These are phyloP conservation scores for Amanita thiersii DNA, from an alignment of 768 basidiomycete species.

Conservation along the genomic window DNA sequence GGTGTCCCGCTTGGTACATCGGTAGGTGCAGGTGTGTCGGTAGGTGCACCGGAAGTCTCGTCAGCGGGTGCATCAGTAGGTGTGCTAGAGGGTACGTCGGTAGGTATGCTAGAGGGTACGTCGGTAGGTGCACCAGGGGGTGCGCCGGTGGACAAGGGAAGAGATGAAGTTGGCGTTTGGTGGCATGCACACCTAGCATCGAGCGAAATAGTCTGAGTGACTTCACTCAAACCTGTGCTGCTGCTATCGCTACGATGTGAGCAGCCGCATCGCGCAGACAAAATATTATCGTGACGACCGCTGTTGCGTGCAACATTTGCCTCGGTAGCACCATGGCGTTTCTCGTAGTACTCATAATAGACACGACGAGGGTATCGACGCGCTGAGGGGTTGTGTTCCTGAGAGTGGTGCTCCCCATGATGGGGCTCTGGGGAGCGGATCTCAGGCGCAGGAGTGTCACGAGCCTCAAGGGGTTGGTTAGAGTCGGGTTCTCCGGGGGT, in stretches of 20 bases:
- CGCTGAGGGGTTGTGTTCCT: constrained; percentile 11
- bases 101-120: constrained; percentile 4
- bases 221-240: too few relatives aligned
- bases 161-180: too few relatives aligned
- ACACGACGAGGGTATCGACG: constrained; percentile 22
- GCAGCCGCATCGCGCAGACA: too few relatives aligned
- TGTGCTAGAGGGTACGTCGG: not conserved
- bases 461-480: constrained; percentile 18
- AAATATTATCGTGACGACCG: too few relatives aligned
- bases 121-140: constrained; percentile 5
- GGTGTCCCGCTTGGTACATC: too few relatives aligned
- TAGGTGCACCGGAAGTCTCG: not conserved
- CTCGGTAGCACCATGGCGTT: constrained; percentile 14
- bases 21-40: too few relatives aligned
- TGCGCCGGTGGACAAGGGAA: constrained; percentile 2
- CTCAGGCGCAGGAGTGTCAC: constrained; percentile 15
- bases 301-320: constrained; percentile 1
- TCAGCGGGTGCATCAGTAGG: not conserved
- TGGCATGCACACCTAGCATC: too few relatives aligned
- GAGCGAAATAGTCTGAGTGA: too few relatives aligned
- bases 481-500: constrained; percentile 15
- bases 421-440: constrained; percentile 13
- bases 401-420: not conserved
- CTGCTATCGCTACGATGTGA: too few relatives aligned
- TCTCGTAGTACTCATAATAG: constrained; percentile 21